These are phyloP conservation scores for Phylloporus sp. DNA, from an alignment of 768 basidiomycete genomes.

Conservation along the genomic window DNA sequence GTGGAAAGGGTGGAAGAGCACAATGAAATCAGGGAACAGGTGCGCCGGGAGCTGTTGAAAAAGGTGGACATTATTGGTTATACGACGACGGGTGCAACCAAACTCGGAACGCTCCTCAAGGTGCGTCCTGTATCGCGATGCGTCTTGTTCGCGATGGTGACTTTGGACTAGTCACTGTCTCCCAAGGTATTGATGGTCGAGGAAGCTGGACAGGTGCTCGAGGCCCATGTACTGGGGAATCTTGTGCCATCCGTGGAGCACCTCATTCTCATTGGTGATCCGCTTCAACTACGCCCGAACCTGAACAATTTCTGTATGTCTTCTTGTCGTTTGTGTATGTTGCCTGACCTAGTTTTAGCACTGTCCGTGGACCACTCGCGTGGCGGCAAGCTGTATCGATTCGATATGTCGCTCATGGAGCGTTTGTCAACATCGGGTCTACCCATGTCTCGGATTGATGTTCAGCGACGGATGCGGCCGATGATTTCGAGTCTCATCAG, in stretches of 20 bases:
- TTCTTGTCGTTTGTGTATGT: background rate
- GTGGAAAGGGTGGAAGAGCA: conserved; percentile 36
- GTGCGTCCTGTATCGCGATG: no score
- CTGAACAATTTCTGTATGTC: conserved; percentile 57
- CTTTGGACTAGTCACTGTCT: conserved; percentile 42
- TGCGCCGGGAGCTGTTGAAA: conserved; percentile 50
- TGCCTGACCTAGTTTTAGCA: conserved; percentile 33
- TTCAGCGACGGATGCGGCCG: conserved; percentile 76
- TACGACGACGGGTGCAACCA: conserved; percentile 76
- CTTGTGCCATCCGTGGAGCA: conserved; percentile 67
- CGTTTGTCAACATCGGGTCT: conserved; percentile 55
- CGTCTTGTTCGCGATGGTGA: background rate
- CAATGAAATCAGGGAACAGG: conserved; percentile 49
- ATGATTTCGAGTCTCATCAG: conserved; percentile 52
- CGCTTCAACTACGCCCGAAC: conserved; percentile 68
- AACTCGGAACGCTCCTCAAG: conserved; percentile 53
- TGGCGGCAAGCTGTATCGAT: conserved; percentile 54
- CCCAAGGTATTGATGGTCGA: conserved; percentile 70
- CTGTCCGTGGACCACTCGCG: conserved; percentile 65
- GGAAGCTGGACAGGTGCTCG: conserved; percentile 80
- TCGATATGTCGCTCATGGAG: conserved; percentile 77
- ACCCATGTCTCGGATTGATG: conserved; percentile 65
- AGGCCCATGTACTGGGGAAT: conserved; percentile 67
- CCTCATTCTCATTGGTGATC: conserved; percentile 78
- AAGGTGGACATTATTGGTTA: conserved; percentile 65